These are phyloP conservation scores for Citrullus mucosospermus DNA, from an alignment of 306 rosid species.

Conservation along the genomic window DNA sequence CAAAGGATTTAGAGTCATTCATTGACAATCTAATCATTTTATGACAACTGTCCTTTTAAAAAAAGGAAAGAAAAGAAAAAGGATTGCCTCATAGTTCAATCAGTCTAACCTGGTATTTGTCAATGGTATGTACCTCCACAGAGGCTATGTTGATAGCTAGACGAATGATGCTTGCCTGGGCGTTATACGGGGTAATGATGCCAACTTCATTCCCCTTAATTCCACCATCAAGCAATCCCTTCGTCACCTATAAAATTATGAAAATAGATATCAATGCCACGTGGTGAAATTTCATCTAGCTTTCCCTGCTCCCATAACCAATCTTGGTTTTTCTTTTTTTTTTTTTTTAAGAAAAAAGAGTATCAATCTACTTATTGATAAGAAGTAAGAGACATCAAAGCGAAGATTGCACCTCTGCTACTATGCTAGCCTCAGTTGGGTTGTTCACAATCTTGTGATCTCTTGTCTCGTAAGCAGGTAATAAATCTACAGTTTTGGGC, in stretches of 20 bases:
- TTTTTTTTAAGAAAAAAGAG: background rate
- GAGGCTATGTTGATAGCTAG: conserved; percentile 32
- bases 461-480: conserved; percentile 78
- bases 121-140: conserved; percentile 91
- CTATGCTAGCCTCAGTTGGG: conserved; percentile 72
- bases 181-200: conserved; percentile 84
- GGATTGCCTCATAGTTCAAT: background rate
- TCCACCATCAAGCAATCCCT: conserved; percentile 56
- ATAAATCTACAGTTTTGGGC: conserved; percentile 30
- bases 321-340: no score
- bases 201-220: conserved; percentile 61
- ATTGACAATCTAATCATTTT: background rate
- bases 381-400: background rate
- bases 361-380: background rate
- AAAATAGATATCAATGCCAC: conserved; percentile 6
- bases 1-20: background rate
- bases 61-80: background rate
- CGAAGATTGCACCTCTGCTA: conserved; percentile 43
- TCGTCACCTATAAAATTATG: conserved; percentile 38
- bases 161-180: conserved; percentile 79
- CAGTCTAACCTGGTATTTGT: conserved; percentile 73
- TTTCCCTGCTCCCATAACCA: background rate
- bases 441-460: conserved; percentile 58
- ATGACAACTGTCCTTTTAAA: no score
- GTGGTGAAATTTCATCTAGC: background rate